A percentile compares a stretch with the other conserved stretches of the same genome.
Evolutionary conservation across 352 stramenopile species (phyloP).

Genomic region (Globisporangium abappressorium): DNA sequence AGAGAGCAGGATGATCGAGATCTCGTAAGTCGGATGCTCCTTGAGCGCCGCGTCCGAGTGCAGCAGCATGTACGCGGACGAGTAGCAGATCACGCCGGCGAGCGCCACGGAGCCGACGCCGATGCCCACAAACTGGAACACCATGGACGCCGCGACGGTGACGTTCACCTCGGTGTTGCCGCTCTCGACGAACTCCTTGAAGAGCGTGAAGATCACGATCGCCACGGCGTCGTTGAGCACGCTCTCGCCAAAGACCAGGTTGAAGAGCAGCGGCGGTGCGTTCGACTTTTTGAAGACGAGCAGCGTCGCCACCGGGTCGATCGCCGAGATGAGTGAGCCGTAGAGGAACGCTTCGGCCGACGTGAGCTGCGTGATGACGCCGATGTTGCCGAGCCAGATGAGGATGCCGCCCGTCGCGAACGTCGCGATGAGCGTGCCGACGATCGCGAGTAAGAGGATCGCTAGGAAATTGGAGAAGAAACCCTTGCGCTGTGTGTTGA

Average conservation of each 20-base stretch:
- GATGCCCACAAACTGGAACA: slow-evolving; percentile 36
- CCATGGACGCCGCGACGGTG: slow-evolving; percentile 20
- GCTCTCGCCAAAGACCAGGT: slow-evolving; percentile 86
- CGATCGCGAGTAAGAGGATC: slow-evolving; percentile 42
- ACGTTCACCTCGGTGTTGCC: slow-evolving; percentile 34
- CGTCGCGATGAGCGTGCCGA: slow-evolving; percentile 50
- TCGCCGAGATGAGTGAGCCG: slow-evolving; percentile 74
- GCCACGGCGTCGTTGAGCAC: slow-evolving; percentile 65
- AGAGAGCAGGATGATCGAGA: slow-evolving; percentile 53
- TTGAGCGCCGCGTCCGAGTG: slow-evolving; percentile 17
- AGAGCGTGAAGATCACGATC: slow-evolving; percentile 75
- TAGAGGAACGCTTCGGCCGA: slow-evolving; percentile 73
- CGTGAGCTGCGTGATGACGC: slow-evolving; percentile 37
- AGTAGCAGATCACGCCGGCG: slow-evolving; percentile 41
- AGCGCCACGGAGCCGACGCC: slow-evolving; percentile 46
- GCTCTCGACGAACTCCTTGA: slow-evolving; percentile 47
- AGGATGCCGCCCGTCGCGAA: slow-evolving; percentile 43
- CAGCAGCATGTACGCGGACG: slow-evolving; percentile 34
- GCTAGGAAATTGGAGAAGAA: slow-evolving; percentile 49
- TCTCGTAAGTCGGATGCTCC: slow-evolving; percentile 43
- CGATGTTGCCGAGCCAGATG: slow-evolving; percentile 36
- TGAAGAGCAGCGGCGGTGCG: slow-evolving; percentile 66
- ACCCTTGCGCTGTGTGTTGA: slow-evolving; percentile 61
- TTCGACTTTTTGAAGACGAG: slow-evolving; percentile 66
- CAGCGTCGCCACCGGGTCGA: slow-evolving; percentile 83